phyloP scores from a whole-genome alignment of 371 early-diverging fungal genomes.

The Cokeromyces recurvatus region DNA sequence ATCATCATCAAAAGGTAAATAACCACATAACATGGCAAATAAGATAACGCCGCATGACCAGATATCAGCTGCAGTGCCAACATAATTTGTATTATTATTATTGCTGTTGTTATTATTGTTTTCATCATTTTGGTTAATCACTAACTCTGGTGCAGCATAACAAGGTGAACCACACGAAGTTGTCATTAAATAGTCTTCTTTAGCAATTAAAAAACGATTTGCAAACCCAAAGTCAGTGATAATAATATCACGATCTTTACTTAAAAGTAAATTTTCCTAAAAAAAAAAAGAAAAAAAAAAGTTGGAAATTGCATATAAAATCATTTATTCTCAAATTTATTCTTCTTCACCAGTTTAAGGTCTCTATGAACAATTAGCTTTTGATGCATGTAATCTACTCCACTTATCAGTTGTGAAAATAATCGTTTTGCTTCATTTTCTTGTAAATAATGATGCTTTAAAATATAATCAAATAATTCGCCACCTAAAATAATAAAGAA shows the following conservation, averaged over 20 bases:
- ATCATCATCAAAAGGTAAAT: constrained; percentile 81
- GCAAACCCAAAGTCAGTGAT: constrained; percentile 99
- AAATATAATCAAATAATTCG: constrained; percentile 67
- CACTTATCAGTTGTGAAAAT: constrained; percentile 69
- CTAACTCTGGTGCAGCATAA: constrained; percentile 96
- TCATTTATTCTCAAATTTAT: too few species aligned
- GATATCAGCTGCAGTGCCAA: constrained; percentile 93
- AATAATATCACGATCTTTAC: constrained; percentile 80
- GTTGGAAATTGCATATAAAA: too few species aligned
- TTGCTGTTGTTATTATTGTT: too few species aligned
- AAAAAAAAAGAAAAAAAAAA: too few species aligned
- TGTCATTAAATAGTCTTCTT: constrained; percentile 68
- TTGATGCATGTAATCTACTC: constrained; percentile 49
- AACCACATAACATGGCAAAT: constrained; percentile 69
- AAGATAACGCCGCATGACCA: constrained; percentile 94
- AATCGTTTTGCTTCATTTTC: constrained; percentile 57
- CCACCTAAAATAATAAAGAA: constrained; percentile 17
- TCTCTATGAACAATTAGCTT: constrained; percentile 62
- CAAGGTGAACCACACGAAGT: constrained; percentile 96
- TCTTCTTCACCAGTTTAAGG: constrained; percentile 51
- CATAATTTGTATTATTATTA: constrained; percentile 92
- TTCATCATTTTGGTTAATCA: constrained; percentile 72
- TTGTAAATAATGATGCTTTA: constrained; percentile 49
- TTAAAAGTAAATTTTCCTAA: constrained; percentile 85
- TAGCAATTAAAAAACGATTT: constrained; percentile 69